phyloP scores from a whole-genome alignment of 192 early-diverging fungal species.

The Obelidium mucronatum region DNA sequence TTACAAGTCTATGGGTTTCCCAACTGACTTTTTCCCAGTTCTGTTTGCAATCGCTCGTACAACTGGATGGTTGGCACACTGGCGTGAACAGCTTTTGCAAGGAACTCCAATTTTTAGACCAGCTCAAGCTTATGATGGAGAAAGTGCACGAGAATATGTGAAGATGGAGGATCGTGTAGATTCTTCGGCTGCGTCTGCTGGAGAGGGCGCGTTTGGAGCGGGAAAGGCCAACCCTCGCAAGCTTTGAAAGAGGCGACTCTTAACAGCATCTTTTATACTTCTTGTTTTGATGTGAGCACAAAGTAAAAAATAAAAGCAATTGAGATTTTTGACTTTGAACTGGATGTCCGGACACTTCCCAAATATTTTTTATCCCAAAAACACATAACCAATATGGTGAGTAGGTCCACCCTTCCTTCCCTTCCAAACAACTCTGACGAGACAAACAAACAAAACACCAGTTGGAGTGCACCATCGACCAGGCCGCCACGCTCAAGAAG shows the following conservation, averaged over 20 bases:
- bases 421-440: not conserved
- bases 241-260: not conserved
- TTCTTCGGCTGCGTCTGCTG: not conserved
- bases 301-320: too few species aligned
- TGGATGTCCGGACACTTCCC: not conserved
- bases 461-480: constrained; percentile 66
- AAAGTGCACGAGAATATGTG: constrained; percentile 51
- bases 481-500: constrained; percentile 91
- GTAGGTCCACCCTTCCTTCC: not conserved
- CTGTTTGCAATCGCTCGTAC: constrained; percentile 65
- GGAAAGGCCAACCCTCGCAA: not conserved
- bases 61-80: constrained; percentile 72
- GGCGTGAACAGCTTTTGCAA: constrained; percentile 65
- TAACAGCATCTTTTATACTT: not conserved
- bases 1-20: constrained; percentile 76
- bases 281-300: not conserved
- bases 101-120: constrained; percentile 69
- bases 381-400: not conserved
- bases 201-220: not conserved
- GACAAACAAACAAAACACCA: not conserved
- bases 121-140: constrained; percentile 68
- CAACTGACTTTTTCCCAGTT: constrained; percentile 77
- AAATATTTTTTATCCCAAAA: not conserved
- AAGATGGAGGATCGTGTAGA: constrained; percentile 33
- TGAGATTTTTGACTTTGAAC: too few species aligned